Evolutionary conservation across 805 yeast species (phyloP).

Genomic region (Starmera quercuum): DNA sequence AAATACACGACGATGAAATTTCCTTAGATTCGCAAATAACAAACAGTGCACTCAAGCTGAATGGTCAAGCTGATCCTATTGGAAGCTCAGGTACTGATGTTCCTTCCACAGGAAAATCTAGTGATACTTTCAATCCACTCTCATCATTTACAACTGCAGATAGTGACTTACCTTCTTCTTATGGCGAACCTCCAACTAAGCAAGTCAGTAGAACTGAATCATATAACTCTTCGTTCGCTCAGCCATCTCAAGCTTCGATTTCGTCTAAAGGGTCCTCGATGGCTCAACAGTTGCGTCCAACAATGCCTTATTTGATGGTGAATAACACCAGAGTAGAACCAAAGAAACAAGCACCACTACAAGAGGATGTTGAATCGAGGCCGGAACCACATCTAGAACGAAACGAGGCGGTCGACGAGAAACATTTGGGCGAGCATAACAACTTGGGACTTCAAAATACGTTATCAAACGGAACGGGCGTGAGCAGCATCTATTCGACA

Average conservation of each 20-base stretch:
- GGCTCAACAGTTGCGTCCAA: slow-evolving; percentile 42
- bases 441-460: not conserved
- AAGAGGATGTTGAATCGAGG: no score
- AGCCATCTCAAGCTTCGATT: not conserved
- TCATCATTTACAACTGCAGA: slow-evolving; percentile 15
- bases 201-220: no score
- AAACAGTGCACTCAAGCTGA: no score
- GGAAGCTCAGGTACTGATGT: slow-evolving; percentile 6
- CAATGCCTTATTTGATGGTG: slow-evolving; percentile 21
- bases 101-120: slow-evolving; percentile 20
- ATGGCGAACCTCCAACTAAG: not conserved
- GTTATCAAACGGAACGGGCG: slow-evolving; percentile 2
- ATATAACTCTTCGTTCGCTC: no score
- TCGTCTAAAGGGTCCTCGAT: slow-evolving; percentile 17
- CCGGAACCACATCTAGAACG: no score
- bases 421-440: no score
- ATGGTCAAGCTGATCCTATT: no score
- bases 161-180: slow-evolving; percentile 2
- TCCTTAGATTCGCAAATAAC: no score
- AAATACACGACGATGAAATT: no score
- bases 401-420: no score
- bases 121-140: slow-evolving; percentile 8
- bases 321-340: no score
- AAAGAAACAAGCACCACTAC: no score
- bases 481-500: slow-evolving; percentile 7